Evolutionary conservation across 257 asterid genomes (phyloP).

Genomic region (Fraxinus pennsylvanica): DNA sequence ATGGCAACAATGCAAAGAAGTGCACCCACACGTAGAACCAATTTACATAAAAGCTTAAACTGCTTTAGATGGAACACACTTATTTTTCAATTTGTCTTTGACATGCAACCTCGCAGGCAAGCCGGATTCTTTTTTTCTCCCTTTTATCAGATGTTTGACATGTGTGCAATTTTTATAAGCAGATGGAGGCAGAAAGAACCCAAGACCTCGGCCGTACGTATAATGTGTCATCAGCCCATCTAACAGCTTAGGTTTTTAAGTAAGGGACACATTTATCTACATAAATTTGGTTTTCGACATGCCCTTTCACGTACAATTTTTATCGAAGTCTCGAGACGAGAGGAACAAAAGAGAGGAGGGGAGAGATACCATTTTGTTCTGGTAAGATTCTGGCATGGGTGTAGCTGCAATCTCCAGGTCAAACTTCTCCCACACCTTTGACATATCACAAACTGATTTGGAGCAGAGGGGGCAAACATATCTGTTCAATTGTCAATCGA

Average conservation of each 20-base stretch:
- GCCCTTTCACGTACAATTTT: neutral
- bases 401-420: slow-evolving; percentile 87
- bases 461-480: slow-evolving; percentile 84
- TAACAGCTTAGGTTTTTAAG: neutral
- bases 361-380: slow-evolving; percentile 48
- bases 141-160: neutral
- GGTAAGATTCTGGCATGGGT: slow-evolving; percentile 70
- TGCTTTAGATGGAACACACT: neutral
- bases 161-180: no score
- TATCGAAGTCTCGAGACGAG: neutral
- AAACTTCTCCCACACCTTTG: slow-evolving; percentile 80
- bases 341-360: neutral
- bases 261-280: neutral
- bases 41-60: no score
- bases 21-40: no score
- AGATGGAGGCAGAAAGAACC: neutral
- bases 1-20: no score
- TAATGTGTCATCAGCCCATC: neutral
- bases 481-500: slow-evolving; percentile 32
- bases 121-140: no score
- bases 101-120: neutral
- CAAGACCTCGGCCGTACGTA: neutral
- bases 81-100: neutral
- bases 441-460: slow-evolving; percentile 85
- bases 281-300: neutral